A percentile compares a stretch with the other conserved stretches of the same genome.
phyloP scores from a whole-genome alignment of 495 filamentous ascomycete genomes.

The Trichoderma orchidacearum region DNA sequence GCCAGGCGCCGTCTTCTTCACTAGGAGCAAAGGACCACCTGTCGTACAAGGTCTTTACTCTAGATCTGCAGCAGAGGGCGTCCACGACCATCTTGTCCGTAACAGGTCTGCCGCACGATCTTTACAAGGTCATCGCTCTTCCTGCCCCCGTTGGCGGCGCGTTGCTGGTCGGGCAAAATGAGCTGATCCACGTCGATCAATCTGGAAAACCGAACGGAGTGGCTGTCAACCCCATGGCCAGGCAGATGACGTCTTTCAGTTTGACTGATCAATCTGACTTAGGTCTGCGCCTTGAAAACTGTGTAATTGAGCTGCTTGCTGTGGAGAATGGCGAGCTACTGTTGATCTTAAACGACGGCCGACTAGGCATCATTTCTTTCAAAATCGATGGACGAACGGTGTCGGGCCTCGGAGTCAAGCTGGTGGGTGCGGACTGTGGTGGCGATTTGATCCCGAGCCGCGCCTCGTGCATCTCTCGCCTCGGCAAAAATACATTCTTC shows the following conservation, averaged over 20 bases:
- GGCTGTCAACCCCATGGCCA: conserved; percentile 84
- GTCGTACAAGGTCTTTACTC: conserved; percentile 84
- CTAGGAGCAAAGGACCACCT: conserved; percentile 75
- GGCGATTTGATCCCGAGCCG: conserved; percentile 45
- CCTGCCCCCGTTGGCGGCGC: conserved; percentile 79
- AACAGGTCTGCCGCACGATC: conserved; percentile 70
- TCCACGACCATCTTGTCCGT: conserved; percentile 89
- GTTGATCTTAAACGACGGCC: conserved; percentile 66
- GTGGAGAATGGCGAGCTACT: conserved; percentile 67
- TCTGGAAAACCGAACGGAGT: conserved; percentile 86
- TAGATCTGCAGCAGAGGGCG: conserved; percentile 86
- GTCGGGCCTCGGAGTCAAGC: conserved; percentile 61
- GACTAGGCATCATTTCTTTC: conserved; percentile 65
- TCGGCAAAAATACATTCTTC: conserved; percentile 65
- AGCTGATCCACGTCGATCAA: conserved; percentile 92
- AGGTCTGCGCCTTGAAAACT: conserved; percentile 68
- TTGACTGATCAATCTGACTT: conserved; percentile 79
- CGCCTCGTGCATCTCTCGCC: conserved; percentile 52
- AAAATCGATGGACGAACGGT: conserved; percentile 86
- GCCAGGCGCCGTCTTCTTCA: conserved; percentile 52
- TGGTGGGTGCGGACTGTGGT: conserved; percentile 44
- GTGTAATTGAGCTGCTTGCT: conserved; percentile 60
- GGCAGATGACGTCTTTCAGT: conserved; percentile 59
- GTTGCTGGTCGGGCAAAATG: conserved; percentile 74
- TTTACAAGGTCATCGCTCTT: conserved; percentile 73